Evolutionary conservation across 2,329 filamentous ascomycete species (phyloP), one percentile per base, ranked within the genome.

Genomic region (Microthyrium microscopicum): DNA sequence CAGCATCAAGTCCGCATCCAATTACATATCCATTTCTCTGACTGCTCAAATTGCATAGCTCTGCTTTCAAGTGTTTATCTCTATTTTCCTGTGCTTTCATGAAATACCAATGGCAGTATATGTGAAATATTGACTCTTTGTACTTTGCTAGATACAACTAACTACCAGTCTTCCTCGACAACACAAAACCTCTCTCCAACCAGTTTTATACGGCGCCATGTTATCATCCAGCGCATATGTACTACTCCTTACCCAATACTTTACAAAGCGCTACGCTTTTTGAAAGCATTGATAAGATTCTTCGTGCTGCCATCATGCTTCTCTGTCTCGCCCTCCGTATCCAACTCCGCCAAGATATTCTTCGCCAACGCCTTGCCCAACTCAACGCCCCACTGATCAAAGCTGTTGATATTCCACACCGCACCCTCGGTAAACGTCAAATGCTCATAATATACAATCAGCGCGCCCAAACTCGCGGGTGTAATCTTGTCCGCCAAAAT

Each of bases 361-460:
- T 68, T 95, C 40, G 89, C 89, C 44, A 98, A 65, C 26, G 78
- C 75, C 77, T 98, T 98, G 57, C 89, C 89, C 41, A 98, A 66
- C 68, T 98, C 89, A 28, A 98, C 89, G 61, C 89, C 89, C 89
- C 89, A 98, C 68, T 98, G 89, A 63, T 98, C 89, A 54, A 95
- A 98, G 51, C 77, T 84, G 73, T 98, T 98, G 68, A 98, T 93
- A 64, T 95, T 92, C 89, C 89, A 98, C 54, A 98, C 68, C 33
- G 85, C 87, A 49, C 89, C 89, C 64, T 98, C 89, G 24, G 82
- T 91, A 59, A 98, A 98, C 36, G 89, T 95, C 40, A 95, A 63
- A 62, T 98, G 89, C 69, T 98, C 89, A 61, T 98, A 98, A 70
- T 95, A 98, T 44, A 84, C 87, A 48, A 98, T 98, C 47, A 98